Base-by-base conservation (phyloP, 2,329 filamentous ascomycete genomes). In the Beauveria asiatica region DNA sequence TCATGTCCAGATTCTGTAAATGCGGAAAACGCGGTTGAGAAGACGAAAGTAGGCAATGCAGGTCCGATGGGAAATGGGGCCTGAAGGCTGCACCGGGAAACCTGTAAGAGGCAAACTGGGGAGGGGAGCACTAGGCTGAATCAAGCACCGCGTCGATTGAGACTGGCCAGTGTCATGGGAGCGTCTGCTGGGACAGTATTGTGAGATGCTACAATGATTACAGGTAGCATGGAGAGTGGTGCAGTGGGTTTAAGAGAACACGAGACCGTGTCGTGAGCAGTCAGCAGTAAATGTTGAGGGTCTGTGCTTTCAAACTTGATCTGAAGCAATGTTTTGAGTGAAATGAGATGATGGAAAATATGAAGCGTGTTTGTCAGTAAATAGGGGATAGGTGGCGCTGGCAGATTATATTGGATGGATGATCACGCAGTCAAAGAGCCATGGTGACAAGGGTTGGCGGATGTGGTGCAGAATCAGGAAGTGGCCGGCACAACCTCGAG, bases 171-270 rank as follows among this genome's bases (percentile, higher is more conserved):
- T 33, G 8, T 25, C 5, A 25, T n/a, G 30, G 55, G 13, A 37
- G 41, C 21, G 13, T 39, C 2, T n/a, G 5, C 21, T 42, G 19
- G 17, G 19, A 57, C 30, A 23, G n/a, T 11, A 16, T 23, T 17
- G 21, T 27, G 48, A 33, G 23, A 37, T 59, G 17, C 33, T 25
- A 59, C 13, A n/a, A 59, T 16, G 56, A 59, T 59, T 52, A 59
- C 37, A 48, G 56, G 46, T 52, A 59, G 56, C 39, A 59, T 59
- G 25, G 56, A 37, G 33, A 59, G 56, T 59, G 56, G 56, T 59
- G n/a, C 56, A 52, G 33, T 7, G 17, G 37, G 37, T 37, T 7
- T 11, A 11, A 41, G 6, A 17, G 27, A 50, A 17, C 6, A 11
- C 4, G 27, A 13, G 30, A 49, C 3, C n/a, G 3, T n/a, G 5